Conservation (phyloP, 176 grass and related monocot species). For the Sorghum bicolor region Sorghum_bicolor_NCBIv3 NC_012875.2:51200501-51201000, state of each 20-base stretch:
- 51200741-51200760: conserved; percentile 15
- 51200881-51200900: background rate
- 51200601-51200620: conserved; percentile 5
- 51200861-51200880: background rate
- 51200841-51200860: conserved; percentile 22
- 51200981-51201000: conserved; percentile 35
- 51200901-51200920: conserved; percentile 26
- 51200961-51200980: conserved; percentile 36
- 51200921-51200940: conserved; percentile 21
- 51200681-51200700: background rate
- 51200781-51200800: background rate
- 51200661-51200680: background rate
- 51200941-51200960: background rate
- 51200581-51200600: conserved; percentile 31
- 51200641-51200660: conserved; percentile 17
- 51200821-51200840: conserved; percentile 1
- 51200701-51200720: background rate
- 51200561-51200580: conserved; percentile 29
- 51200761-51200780: background rate
- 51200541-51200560: conserved; percentile 39
- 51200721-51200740: conserved; percentile 11
- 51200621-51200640: conserved; percentile 41
- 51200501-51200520: conserved; percentile 38
- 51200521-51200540: conserved; percentile 32
- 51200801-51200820: background rate